Conservation (phyloP, 1,284 basidiomycete species). For the Boletus hoseneyae region DNA sequence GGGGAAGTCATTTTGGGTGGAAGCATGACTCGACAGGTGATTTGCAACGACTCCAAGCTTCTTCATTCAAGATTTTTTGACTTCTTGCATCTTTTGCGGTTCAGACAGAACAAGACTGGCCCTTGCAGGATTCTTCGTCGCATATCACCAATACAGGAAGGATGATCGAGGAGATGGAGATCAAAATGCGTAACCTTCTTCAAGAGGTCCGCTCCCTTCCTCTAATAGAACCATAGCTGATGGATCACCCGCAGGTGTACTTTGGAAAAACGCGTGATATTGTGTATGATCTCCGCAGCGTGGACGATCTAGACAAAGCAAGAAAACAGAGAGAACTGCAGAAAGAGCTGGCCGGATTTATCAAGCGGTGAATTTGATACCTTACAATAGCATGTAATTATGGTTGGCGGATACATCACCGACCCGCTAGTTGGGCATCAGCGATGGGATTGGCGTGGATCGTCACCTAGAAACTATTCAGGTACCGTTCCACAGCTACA, state of each 20-base stretch:
- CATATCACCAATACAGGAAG: conserved; percentile 92
- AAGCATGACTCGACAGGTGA: conserved; percentile 94
- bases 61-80: conserved; percentile 14
- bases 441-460: conserved; percentile 96
- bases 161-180: conserved; percentile 98
- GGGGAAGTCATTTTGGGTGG: conserved; percentile 88
- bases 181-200: conserved; percentile 95
- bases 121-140: conserved; percentile 71
- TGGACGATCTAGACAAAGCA: conserved; percentile 83
- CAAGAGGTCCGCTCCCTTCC: conserved; percentile 60
- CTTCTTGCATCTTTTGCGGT: conserved; percentile 3
- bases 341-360: conserved; percentile 91
- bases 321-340: conserved; percentile 83
- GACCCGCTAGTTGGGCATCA: conserved; percentile 52
- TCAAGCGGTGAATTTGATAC: conserved; percentile 54
- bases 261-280: conserved; percentile 98
- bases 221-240: conserved; percentile 7
- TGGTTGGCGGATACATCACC: conserved; percentile 17
- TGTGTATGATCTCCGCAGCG: conserved; percentile 85
- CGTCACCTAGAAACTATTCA: conserved; percentile 58
- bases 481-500: background rate
- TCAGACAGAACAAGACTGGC: conserved; percentile 82
- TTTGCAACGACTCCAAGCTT: conserved; percentile 23
- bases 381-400: conserved; percentile 13
- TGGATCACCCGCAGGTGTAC: conserved; percentile 64